A percentile compares a stretch with the other conserved stretches of the same genome.
phyloP scores from a whole-genome alignment of 768 basidiomycete species.

The Tricholoma hemisulphureum region DNA sequence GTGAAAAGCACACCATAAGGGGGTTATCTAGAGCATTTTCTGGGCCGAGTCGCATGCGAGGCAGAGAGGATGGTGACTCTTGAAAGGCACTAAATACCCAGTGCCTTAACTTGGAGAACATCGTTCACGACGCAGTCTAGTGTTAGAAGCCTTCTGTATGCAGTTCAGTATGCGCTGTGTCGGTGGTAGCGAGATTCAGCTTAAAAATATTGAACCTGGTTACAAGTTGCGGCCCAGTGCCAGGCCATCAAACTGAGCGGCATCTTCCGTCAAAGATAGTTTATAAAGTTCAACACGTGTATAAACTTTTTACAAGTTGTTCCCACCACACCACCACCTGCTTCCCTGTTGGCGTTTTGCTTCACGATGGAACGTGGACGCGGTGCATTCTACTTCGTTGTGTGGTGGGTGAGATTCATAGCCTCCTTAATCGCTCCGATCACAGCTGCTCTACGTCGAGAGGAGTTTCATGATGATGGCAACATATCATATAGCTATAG shows the following conservation, averaged over 20 bases:
- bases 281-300: neutral
- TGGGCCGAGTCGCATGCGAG: slow-evolving; percentile 61
- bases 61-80: slow-evolving; percentile 40
- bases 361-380: slow-evolving; percentile 46
- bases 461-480: slow-evolving; percentile 88
- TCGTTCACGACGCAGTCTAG: neutral
- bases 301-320: slow-evolving; percentile 21
- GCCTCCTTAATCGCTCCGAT: slow-evolving; percentile 87
- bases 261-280: slow-evolving; percentile 16
- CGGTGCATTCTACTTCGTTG: slow-evolving; percentile 33
- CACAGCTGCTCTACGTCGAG: slow-evolving; percentile 62
- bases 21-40: slow-evolving; percentile 50
- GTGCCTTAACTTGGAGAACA: slow-evolving; percentile 18
- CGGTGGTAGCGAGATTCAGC: too few species aligned
- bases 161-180: too few species aligned
- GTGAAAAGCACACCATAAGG: slow-evolving; percentile 54
- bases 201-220: too few species aligned
- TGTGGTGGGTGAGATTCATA: slow-evolving; percentile 50
- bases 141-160: neutral
- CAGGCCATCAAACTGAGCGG: slow-evolving; percentile 20
- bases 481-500: slow-evolving; percentile 34
- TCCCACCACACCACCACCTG: slow-evolving; percentile 46
- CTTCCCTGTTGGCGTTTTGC: slow-evolving; percentile 60
- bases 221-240: neutral
- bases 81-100: slow-evolving; percentile 26